Evolutionary conservation across 2,329 filamentous ascomycete genomes (phyloP), one percentile per base, ranked within the genome.

Genomic region (Colletotrichum shisoi): DNA sequence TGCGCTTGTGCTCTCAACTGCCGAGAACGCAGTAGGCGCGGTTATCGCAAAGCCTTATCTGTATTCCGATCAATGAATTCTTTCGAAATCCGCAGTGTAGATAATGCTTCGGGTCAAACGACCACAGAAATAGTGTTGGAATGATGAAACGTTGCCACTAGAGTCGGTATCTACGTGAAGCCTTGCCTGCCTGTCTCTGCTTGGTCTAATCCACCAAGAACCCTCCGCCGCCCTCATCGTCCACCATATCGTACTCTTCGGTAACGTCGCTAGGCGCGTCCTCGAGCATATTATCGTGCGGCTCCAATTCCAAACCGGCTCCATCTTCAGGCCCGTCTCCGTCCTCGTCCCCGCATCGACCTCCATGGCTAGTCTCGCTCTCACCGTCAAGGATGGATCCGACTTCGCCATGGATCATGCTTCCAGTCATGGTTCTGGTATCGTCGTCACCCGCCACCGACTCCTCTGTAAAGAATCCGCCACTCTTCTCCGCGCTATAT

Each of bases 171-270:
- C 31, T 34, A 40, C 8, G 13, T 13, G 8, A 40, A 9, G 39
- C 9, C n/a, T 21, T 46, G 24, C n/a, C 12, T 45, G 11, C 49
- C 15, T 39, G 3, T 1, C 6, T 3, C 21, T 12, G 13, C n/a
- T 21, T 56, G 8, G 13, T 40, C 64, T 67, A 81, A 17, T 81
- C 79, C 19, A 79, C 67, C 57, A 83, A 60, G 69, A 82, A 84
- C 3, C 82, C 82, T 19, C 83, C 83, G 39, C 80, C 83, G 68
- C 77, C 78, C 8, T 76, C 77, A 66, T 79, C 79, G n/a, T 77
- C 75, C 27, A 76, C 76, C 75, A 81, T 80, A 37, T 80, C 76
- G 71, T 79, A 80, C 71, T 81, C 81, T 67, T 79, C 80, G 49
- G 77, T 81, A 27, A 76, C 77, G 70, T 82, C 81, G 59, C 80